Base-by-base conservation (phyloP, 2,329 filamentous ascomycete genomes). In the Beauveria sp. region DNA sequence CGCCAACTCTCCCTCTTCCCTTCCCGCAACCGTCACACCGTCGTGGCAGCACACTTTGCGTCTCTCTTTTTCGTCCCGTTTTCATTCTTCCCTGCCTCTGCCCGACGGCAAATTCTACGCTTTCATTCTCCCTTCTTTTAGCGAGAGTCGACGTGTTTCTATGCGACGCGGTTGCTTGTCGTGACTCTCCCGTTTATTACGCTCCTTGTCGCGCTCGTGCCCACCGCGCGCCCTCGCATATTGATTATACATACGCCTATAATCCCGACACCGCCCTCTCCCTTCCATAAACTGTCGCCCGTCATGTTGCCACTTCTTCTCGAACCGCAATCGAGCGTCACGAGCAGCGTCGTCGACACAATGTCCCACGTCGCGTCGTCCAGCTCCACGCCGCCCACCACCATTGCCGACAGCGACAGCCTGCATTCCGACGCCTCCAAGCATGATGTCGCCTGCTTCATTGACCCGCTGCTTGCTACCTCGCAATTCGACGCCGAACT, bases 311-410 rank as follows among this genome's bases (percentile, higher is more conserved):
- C 71, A 61, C 65, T 73, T 65, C 70, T 73, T 58, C 63, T 67
- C 46, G 63, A 64, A 9, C 61, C 65, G 2, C 74, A 76, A 60
- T 69, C 67, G 68, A 70, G 68, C 68, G 70, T 73, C 63, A 68
- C 65, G 40, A 65, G 62, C 40, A 57, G 64, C 47, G 68, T 72
- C 59, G 71, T 72, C 59, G 78, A 80, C 63, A 73, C 72, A 50
- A 79, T 78, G 56, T 79, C 77, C 69, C 73, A 82, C 67, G 75
- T 81, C 77, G 81, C 81, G 76, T 84, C 82, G 55, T 75, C 79
- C 28, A 81, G 77, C 67, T 87, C 84, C 22, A 89, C 87, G 62
- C 86, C 87, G 52, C 85, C 86, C 26, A 89, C 86, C 54, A 89
- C 84, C 66, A 14, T 53, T 16, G 83, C 81, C 69, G 86, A 89